Percentiles rank a stretch among this genome's conserved stretches.
These are phyloP conservation scores for Alternaria sp. DNA, from an alignment of 2,329 filamentous ascomycete genomes.

Conservation along the genomic window DNA sequence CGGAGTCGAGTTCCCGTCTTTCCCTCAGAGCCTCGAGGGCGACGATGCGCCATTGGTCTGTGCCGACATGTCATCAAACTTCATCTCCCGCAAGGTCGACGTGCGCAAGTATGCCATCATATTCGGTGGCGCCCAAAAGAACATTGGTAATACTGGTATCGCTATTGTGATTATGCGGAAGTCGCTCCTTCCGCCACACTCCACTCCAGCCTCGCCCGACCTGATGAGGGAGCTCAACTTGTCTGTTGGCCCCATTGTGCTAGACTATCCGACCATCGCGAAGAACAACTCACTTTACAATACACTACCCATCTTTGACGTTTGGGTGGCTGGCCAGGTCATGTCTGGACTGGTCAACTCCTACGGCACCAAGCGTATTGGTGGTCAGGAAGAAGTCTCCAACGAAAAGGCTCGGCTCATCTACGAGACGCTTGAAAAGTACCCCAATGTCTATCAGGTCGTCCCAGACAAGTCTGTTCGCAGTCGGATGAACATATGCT, in stretches of 20 bases:
- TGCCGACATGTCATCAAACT: constrained; percentile 94
- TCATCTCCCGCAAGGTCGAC: constrained; percentile 80
- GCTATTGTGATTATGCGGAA: constrained; percentile 88
- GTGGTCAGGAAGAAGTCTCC: constrained; percentile 77
- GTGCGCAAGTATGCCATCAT: constrained; percentile 81
- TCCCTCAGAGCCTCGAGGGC: constrained; percentile 72
- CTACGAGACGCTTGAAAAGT: constrained; percentile 78
- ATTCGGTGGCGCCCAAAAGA: constrained; percentile 94
- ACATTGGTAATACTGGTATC: constrained; percentile 84
- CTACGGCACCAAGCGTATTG: constrained; percentile 72
- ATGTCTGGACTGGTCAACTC: constrained; percentile 75
- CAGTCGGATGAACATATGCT: constrained; percentile 96
- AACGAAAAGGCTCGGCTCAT: constrained; percentile 78
- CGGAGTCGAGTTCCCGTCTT: constrained; percentile 84
- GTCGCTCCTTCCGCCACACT: constrained; percentile 73
- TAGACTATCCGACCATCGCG: constrained; percentile 83
- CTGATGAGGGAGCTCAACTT: constrained; percentile 78
- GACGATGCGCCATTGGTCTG: constrained; percentile 76
- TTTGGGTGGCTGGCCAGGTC: constrained; percentile 90
- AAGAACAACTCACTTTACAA: constrained; percentile 98
- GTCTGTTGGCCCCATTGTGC: constrained; percentile 78
- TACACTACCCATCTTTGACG: constrained; percentile 92
- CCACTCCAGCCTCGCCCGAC: constrained; percentile 66
- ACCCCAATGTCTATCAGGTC: constrained; percentile 76
- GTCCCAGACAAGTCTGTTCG: constrained; percentile 78